Base-by-base conservation (phyloP, 202 grass and related monocot species). In the Cymbopogon flexuosus region DNA sequence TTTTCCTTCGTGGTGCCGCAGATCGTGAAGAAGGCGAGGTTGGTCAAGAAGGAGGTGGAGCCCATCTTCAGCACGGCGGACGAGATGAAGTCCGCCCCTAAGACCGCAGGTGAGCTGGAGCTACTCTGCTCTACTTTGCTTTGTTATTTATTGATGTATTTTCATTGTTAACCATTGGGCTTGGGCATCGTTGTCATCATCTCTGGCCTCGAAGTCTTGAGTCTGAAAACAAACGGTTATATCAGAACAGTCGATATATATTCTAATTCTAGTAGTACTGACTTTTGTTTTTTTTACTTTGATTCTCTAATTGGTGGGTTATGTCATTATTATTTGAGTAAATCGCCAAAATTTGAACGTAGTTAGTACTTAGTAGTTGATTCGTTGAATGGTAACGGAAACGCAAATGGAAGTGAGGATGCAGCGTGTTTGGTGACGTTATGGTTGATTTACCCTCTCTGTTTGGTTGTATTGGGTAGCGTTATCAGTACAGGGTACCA, bases 11-110 rank as follows among this genome's bases (percentile, higher is more conserved):
- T 54, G 36, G 78, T 19, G 39, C 15, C 35, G 54, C 78, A 97
- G 94, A 92, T 97, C 40, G 89, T 88, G 52, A 93, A 76, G 87
- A 93, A 87, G 85, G 68, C 83, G 54, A 73, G 6, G 42, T 13
- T 97, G 52, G 74, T 72, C 35, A 90, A 81, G 85, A 92, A 93
- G 70, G 86, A 94, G 81, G 57, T 89, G 63, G 84, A 87, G 41
- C 84, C 91, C 49, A 92, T 96, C 57, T 92, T 92, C 76, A 84
- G 76, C 37, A 81, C 73, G 14, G 4, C 46, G 0, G 87, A 90
- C 31, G 83, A 77, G 22, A 74, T 87, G 88, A 87, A 92, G 73
- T 70, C 68, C 51, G 88, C 70, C 37, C 33, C 87, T 27, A 90
- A 89, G 78, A 88, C 80, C 12, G 62, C 22, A 36, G 31, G 94